Evolutionary conservation across 345 rosid species (phyloP).

Genomic region (Nephelium lappaceum): DNA sequence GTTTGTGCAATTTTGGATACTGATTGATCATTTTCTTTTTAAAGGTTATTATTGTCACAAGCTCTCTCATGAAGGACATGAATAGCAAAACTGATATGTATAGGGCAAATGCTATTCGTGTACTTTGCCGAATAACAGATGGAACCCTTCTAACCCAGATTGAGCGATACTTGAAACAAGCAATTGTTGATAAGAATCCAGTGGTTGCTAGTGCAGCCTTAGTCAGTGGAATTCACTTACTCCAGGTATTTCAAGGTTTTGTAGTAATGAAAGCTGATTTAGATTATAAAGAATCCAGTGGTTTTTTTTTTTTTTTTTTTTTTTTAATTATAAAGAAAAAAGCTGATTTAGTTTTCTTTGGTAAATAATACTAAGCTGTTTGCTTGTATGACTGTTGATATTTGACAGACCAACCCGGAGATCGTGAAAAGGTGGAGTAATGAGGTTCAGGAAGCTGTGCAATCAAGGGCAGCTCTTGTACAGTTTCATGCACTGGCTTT

Average conservation of each 20-base stretch:
- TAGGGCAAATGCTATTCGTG: conserved; percentile 97
- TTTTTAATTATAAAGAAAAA: no score
- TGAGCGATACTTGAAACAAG: conserved; percentile 95
- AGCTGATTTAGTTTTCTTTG: conserved; percentile 2
- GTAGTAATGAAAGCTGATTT: no score
- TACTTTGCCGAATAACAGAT: conserved; percentile 91
- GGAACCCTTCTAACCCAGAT: conserved; percentile 93
- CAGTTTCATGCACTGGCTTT: conserved; percentile 95
- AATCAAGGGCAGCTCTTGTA: conserved; percentile 94
- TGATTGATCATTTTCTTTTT: conserved; percentile 22
- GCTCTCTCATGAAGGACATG: conserved; percentile 99
- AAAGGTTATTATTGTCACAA: conserved; percentile 96
- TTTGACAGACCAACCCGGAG: conserved; percentile 74
- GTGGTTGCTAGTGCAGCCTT: conserved; percentile 99
- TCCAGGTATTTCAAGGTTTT: conserved; percentile 56
- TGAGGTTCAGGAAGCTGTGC: conserved; percentile 99
- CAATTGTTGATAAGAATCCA: conserved; percentile 98
- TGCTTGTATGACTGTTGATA: conserved; percentile 12
- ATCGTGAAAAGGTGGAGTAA: conserved; percentile 99
- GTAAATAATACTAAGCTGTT: neutral
- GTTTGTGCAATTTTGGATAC: neutral
- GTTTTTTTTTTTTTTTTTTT: no score
- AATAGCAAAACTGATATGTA: conserved; percentile 98
- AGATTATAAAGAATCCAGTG: no score
- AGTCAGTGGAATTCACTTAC: conserved; percentile 95